Base-by-base conservation (phyloP, 2,329 filamentous ascomycete species). In the Davidsoniella australis region DNA sequence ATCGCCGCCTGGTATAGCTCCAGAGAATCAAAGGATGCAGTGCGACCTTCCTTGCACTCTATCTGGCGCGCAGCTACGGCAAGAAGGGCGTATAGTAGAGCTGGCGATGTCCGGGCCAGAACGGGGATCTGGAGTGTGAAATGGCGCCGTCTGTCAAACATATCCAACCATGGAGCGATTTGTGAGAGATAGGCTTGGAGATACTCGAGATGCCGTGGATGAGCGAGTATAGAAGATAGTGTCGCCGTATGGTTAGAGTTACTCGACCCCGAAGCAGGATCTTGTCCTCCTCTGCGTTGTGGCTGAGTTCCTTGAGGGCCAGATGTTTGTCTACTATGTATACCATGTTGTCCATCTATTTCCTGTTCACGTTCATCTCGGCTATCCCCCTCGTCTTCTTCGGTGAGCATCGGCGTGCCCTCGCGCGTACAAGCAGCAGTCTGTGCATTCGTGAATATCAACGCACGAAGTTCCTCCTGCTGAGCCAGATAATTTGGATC, bases 81-180 rank as follows among this genome's bases (percentile, higher is more conserved):
- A 0, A 77, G 62, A 1, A 76, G 63, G 2, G 70, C 68, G 53
- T 71, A 73, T 1, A 70, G 60, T 1, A 75, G 60, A 48, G 68
- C 63, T 0, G 67, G 63, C 10, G 68, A 68, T 14, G 60, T 61
- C 26, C 65, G 67, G 2, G 72, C 71, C 17, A 75, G 56, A 4
- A 68, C 61, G 0, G 73, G 69, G 1, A 77, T 60, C 38, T 72
- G 65, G 1, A 72, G 65, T 3, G 70, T 69, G 55, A 78, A 77
- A 3, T 66, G 66, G 16, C 69, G 66, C 23, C 68, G 62, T 24
- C 64, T 67, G 55, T 78, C 73, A 53, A 75, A 76, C 64, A 75
- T 76, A 56, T 78, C 74, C 12, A 77, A 66, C 69, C 71, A 75
- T 18, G 68, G 68, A 2, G 71, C 71, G 40, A 75, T 66, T 50